Evolutionary conservation across 768 basidiomycete species (phyloP), one percentile per base, ranked within the genome.

Genomic region (Lentinula sp.): DNA sequence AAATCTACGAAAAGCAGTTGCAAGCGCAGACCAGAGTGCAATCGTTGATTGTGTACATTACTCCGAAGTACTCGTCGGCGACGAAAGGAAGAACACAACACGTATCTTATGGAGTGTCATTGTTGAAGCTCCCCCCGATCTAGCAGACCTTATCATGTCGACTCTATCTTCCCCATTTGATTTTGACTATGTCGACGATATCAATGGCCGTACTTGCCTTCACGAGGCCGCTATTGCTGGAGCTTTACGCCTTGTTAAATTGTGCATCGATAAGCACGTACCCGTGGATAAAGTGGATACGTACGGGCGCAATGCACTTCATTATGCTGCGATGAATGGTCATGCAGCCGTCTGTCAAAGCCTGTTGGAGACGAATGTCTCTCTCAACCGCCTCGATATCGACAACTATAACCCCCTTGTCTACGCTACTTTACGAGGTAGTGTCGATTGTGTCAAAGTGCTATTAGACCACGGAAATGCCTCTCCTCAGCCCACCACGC

Each of bases 271-370:
- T 60, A 85, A 85, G 57, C 83, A 84, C 15, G 84, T 93, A 2
- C 75, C 83, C n/a, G 80, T 85, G 55, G 84, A 87, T 66, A 89
- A 85, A 65, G 76, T 83, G 21, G 97, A 99, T 68, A 86, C 87
- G 1, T 99, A 98, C 73, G 95, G 93, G 34, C 90, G 97, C 3
- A 89, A 92, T 6, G 88, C 95, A 3, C 80, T 99, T 46, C 96
- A 98, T 75, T 99, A 99, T 74, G 93, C 94, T 15, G 89, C 93
- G 21, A 94, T 98, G 87, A 87, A 94, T 68, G 95, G 95, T 1
- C 89, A 95, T 70, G 79, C 85, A 7, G 73, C 71, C 23, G 83
- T 96, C 61, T 94, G 92, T 72, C 83, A 79, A 53, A 85, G 80
- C 65, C 83, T 99, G 39, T 74, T 99, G 62, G 80, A 87, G 62